Evolutionary conservation across 2,329 filamentous ascomycete genomes (phyloP).

Genomic region (Penicillium sp.): DNA sequence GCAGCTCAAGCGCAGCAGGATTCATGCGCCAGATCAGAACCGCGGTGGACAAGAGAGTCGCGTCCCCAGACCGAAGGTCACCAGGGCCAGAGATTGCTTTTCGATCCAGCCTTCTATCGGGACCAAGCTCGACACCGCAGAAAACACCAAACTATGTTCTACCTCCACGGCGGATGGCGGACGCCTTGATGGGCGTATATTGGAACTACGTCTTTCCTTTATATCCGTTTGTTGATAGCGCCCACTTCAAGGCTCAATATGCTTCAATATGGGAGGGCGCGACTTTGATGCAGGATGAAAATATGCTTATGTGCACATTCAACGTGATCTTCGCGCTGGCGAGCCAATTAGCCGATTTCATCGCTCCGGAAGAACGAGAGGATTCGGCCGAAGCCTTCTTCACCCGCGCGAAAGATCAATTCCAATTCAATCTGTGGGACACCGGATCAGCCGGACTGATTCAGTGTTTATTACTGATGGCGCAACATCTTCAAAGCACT

Average conservation of each 20-base stretch:
- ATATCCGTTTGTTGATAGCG: constrained; percentile 44
- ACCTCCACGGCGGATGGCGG: constrained; percentile 43
- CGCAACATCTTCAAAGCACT: constrained; percentile 48
- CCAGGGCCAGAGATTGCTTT: constrained; percentile 11
- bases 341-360: constrained; percentile 42
- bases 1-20: constrained; percentile 45
- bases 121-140: too few species aligned
- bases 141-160: constrained; percentile 35
- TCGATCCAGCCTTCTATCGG: too few species aligned
- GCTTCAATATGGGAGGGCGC: constrained; percentile 40
- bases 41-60: constrained; percentile 36
- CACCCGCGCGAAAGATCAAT: constrained; percentile 39
- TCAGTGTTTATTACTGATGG: constrained; percentile 46
- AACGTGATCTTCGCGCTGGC: constrained; percentile 47
- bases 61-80: constrained; percentile 17
- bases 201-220: constrained; percentile 46
- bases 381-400: constrained; percentile 42
- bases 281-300: constrained; percentile 36
- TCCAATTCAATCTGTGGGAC: constrained; percentile 43
- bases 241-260: constrained; percentile 38
- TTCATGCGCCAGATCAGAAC: constrained; percentile 46
- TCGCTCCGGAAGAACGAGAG: constrained; percentile 39
- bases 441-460: constrained; percentile 42
- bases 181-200: constrained; percentile 44
- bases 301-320: constrained; percentile 42